These are phyloP conservation scores for Zoysia japonica DNA, from an alignment of 176 grass and related monocot genomes.

Conservation along the genomic window DNA sequence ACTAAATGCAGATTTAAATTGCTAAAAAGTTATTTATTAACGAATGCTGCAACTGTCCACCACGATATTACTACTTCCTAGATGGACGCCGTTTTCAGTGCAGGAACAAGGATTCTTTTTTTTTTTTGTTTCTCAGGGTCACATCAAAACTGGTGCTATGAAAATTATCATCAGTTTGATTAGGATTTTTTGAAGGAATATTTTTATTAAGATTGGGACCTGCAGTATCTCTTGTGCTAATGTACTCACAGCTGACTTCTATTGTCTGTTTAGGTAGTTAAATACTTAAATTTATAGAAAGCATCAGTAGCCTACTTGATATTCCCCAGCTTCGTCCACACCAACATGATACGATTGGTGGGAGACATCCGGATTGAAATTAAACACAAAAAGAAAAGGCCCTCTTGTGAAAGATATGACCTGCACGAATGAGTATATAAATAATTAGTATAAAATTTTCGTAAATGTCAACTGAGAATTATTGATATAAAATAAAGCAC, in stretches of 20 bases:
- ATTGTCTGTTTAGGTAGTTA: background rate
- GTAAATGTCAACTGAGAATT: background rate
- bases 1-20: background rate
- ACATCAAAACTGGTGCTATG: background rate
- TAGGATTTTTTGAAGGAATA: background rate
- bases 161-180: background rate
- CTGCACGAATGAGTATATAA: constrained; percentile 35
- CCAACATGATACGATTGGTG: constrained; percentile 63
- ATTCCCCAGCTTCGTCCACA: constrained; percentile 96
- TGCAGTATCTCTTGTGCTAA: background rate
- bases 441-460: background rate
- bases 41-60: background rate
- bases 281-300: constrained; percentile 1
- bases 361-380: constrained; percentile 74
- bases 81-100: background rate
- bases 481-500: background rate
- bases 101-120: background rate
- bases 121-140: background rate
- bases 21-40: background rate
- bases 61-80: background rate
- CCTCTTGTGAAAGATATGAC: constrained; percentile 82
- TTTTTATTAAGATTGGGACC: background rate
- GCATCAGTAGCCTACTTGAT: constrained; percentile 52
- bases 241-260: background rate
- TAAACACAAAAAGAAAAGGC: constrained; percentile 76